phyloP scores from a whole-genome alignment of 305 asterid species.

The Fraxinus greggii region DNA sequence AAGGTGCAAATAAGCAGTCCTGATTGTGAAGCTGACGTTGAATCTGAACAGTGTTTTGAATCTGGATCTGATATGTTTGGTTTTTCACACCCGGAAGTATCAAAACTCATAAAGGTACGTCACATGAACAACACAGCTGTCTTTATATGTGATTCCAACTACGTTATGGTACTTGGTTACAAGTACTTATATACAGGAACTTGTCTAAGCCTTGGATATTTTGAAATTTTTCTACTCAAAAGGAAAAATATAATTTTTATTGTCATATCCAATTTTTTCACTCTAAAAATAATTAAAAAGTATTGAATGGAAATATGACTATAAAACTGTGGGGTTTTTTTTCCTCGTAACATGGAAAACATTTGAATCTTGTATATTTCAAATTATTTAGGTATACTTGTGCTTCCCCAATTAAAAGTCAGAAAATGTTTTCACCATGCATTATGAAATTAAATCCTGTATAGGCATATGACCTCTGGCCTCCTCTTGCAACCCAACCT shows the following conservation, averaged over 20 bases:
- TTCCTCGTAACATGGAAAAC: neutral
- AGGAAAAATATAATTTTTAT: neutral
- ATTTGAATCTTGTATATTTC: neutral
- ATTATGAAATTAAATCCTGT: neutral
- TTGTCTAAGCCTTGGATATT: neutral
- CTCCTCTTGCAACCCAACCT: neutral
- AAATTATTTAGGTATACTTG: neutral
- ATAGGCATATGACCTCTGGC: neutral
- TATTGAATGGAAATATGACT: neutral
- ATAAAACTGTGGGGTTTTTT: neutral
- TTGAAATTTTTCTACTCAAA: neutral
- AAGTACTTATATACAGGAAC: neutral
- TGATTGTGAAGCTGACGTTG: constrained; percentile 38
- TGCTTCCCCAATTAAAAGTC: neutral
- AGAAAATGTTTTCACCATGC: neutral
- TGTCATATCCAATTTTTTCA: neutral
- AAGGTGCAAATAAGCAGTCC: constrained; percentile 46
- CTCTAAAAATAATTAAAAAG: neutral
- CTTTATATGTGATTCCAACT: constrained; percentile 11
- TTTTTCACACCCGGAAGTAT: constrained; percentile 76
- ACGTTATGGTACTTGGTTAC: constrained; percentile 2
- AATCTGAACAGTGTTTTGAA: constrained; percentile 49
- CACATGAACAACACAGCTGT: constrained; percentile 12
- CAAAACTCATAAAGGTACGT: constrained; percentile 71
- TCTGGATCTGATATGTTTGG: constrained; percentile 91